Base-by-base conservation (phyloP, 2,329 filamentous ascomycete species). In the Curvularia lunata region DNA sequence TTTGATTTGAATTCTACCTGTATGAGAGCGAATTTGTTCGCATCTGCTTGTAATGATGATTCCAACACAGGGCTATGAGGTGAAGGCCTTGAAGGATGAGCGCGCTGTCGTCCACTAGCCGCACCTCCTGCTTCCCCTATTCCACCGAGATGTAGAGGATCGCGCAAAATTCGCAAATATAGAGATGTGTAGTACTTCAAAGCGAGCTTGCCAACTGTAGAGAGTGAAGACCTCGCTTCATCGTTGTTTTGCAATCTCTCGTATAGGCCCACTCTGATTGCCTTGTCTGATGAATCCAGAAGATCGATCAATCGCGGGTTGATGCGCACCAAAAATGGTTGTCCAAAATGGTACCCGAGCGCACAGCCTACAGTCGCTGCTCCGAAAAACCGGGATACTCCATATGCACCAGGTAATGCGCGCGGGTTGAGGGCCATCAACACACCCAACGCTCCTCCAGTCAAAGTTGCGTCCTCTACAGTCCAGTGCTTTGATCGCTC, bases 401-500 rank as follows among this genome's bases (percentile, higher is more conserved):
- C 68, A 19, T 40, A 49, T 18, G 42, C 59, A 13, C 63, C 66
- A 13, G 61, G 65, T 16, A 71, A 52, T 3, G 65, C 47, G 28
- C 64, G 62, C 4, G 55, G 58, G 13, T 63, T 65, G 10, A 67
- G 37, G 10, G 63, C 64, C 16, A 57, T 28, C 3, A 64, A 57
- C 5, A 62, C 43, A 13, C 63, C 65, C 18, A 64, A 47, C 7
- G 42, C 58, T 32, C 59, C 67, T 30, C 67, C 67, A 13, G 41
- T 38, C 8, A 70, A n/a, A 13, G 56, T 48, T 0, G 45, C 40
- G 37, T 70, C 68, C 34, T 69, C 65, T 8, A 46, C 9, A 1
- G 59, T 65, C 58, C 59, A 63, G 10, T 59, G 49, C n/a, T 59
- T 59, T 21, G 65, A 66, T n/a, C 52, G 51, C 43, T 71, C 64